Percentiles rank a stretch among this genome's conserved stretches.
phyloP scores from a whole-genome alignment of 2,329 filamentous ascomycete species.

The Penicillium sp. region DNA sequence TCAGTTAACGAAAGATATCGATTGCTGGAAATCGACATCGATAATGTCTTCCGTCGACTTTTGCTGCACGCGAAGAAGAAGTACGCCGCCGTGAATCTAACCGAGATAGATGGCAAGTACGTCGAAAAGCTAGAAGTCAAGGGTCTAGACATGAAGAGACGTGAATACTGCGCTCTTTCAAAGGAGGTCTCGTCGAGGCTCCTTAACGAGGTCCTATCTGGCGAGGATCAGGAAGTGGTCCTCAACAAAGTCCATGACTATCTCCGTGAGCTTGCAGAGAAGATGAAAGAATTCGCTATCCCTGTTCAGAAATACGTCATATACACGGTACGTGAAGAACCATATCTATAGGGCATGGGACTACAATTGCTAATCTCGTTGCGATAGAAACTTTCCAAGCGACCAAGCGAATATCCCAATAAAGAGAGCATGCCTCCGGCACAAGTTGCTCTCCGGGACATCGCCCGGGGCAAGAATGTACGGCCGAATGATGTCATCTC shows the following conservation, averaged over 20 bases:
- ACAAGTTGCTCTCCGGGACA: constrained; percentile 85
- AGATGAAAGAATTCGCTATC: constrained; percentile 78
- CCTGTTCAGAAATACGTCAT: constrained; percentile 90
- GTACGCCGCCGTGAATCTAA: constrained; percentile 93
- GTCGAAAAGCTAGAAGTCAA: constrained; percentile 97
- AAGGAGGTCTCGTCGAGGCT: constrained; percentile 91
- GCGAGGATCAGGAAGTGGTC: constrained; percentile 84
- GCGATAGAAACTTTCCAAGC: constrained; percentile 78
- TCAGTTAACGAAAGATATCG: constrained; percentile 91
- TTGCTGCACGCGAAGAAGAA: constrained; percentile 98
- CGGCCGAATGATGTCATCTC: constrained; percentile 94
- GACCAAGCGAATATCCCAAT: constrained; percentile 90
- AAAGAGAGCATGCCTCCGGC: constrained; percentile 94
- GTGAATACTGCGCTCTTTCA: constrained; percentile 92
- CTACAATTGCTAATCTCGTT: constrained; percentile 16
- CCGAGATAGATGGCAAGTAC: constrained; percentile 83
- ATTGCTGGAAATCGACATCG: constrained; percentile 94
- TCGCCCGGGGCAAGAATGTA: constrained; percentile 80
- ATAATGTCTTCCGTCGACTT: constrained; percentile 92
- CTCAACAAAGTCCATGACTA: constrained; percentile 92
- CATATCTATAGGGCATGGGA: neutral
- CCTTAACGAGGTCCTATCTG: constrained; percentile 90
- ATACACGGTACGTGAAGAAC: constrained; percentile 63
- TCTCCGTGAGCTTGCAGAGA: constrained; percentile 73
- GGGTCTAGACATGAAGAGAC: constrained; percentile 93